Conservation (phyloP, 2,329 filamentous ascomycete species). For the Lithohypha guttulata region DNA sequence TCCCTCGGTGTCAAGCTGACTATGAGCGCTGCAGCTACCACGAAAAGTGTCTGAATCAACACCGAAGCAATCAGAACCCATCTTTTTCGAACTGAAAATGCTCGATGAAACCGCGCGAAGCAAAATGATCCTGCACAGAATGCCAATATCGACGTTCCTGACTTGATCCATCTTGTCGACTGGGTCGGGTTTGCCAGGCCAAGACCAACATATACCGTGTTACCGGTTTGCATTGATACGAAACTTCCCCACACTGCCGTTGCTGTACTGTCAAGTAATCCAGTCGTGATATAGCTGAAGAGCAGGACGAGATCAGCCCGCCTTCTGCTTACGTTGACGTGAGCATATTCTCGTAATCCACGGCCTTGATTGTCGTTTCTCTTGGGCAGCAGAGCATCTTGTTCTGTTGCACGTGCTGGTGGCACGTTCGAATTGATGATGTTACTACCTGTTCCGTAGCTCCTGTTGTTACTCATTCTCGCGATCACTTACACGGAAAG, state of each 20-base stretch:
- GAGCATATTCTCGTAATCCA: constrained; percentile 13
- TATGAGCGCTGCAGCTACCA: constrained; percentile 33
- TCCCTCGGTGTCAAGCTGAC: constrained; percentile 27
- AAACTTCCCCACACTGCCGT: constrained; percentile 71
- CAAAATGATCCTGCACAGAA: constrained; percentile 64
- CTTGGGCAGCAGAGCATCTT: constrained; percentile 6
- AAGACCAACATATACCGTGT: constrained; percentile 69
- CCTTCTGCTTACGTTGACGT: constrained; percentile 43
- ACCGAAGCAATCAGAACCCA: constrained; percentile 57
- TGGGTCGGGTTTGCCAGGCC: constrained; percentile 51
- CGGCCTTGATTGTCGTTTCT: neutral
- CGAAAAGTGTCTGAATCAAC: constrained; percentile 36
- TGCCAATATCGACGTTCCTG: constrained; percentile 55
- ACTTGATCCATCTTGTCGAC: constrained; percentile 57
- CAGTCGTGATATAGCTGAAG: constrained; percentile 65
- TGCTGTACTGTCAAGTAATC: constrained; percentile 64
- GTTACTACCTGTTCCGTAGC: constrained; percentile 4
- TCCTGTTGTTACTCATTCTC: constrained; percentile 4
- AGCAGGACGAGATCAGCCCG: constrained; percentile 59
- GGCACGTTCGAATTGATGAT: neutral
- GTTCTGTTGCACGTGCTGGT: neutral
- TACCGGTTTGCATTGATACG: constrained; percentile 78
- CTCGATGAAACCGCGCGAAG: constrained; percentile 59
- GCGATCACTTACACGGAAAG: too few species aligned
- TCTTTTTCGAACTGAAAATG: constrained; percentile 49